These are phyloP conservation scores for Cyberlindnera americana DNA, from an alignment of 805 yeast species.

Conservation along the genomic window DNA sequence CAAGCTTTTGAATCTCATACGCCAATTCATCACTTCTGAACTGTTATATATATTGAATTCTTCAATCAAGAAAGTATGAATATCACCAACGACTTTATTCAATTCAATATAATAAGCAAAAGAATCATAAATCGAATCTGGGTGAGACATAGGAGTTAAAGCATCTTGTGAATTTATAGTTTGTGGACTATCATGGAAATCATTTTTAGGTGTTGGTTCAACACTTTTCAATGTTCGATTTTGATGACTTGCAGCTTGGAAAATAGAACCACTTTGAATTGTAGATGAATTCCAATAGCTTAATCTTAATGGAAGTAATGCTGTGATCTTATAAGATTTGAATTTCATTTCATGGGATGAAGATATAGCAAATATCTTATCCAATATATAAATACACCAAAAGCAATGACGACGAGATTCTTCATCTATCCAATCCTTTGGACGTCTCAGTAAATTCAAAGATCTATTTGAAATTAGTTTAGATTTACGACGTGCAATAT, in stretches of 20 bases:
- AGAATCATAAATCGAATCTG: slow-evolving; percentile 20
- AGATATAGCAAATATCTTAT: slow-evolving; percentile 24
- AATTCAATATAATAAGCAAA: slow-evolving; percentile 23
- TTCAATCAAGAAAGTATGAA: slow-evolving; percentile 22
- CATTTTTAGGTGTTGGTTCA: slow-evolving; percentile 8
- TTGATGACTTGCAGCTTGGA: slow-evolving; percentile 9
- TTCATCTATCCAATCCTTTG: slow-evolving; percentile 26
- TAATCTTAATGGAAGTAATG: slow-evolving; percentile 20
- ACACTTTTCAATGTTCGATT: slow-evolving; percentile 8
- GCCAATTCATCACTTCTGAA: slow-evolving; percentile 19
- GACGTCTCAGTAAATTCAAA: slow-evolving; percentile 17
- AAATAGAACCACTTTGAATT: not conserved
- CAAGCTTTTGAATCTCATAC: slow-evolving; percentile 17
- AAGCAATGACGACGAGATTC: slow-evolving; percentile 27
- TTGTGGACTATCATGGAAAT: slow-evolving; percentile 6
- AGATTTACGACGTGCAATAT: slow-evolving; percentile 16
- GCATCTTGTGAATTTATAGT: slow-evolving; percentile 1
- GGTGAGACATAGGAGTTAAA: not conserved
- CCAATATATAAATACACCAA: slow-evolving; percentile 26
- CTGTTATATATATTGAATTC: slow-evolving; percentile 21
- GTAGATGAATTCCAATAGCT: slow-evolving; percentile 15
- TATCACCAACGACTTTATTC: slow-evolving; percentile 23
- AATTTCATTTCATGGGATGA: slow-evolving; percentile 26
- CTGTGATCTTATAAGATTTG: slow-evolving; percentile 15
- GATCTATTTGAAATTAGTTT: slow-evolving; percentile 21